Percentiles rank a stretch among this genome's conserved stretches.
Evolutionary conservation across 352 stramenopile genomes (phyloP).

Genomic region (Pythium biforme): DNA sequence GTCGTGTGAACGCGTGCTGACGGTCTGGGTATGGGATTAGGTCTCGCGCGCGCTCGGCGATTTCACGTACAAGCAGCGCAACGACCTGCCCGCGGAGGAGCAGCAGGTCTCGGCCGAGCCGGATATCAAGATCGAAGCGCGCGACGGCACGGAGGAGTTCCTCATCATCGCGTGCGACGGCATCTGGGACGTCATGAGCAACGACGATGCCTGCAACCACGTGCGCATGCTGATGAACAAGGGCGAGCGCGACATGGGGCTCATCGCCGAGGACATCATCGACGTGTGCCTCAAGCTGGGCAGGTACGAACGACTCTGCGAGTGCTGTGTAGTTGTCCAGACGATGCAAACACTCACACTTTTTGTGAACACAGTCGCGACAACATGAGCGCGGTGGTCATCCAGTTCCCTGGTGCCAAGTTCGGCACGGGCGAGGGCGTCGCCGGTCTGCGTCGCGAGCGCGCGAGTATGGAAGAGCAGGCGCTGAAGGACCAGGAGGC

Average conservation of each 20-base stretch:
- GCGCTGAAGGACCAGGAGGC: constrained; percentile 35
- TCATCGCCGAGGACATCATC: constrained; percentile 81
- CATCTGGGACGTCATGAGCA: constrained; percentile 93
- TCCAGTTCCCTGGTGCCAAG: constrained; percentile 74
- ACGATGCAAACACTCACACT: no score
- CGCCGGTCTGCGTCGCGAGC: constrained; percentile 52
- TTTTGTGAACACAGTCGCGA: constrained; percentile 39
- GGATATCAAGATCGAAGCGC: constrained; percentile 80
- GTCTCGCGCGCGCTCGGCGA: constrained; percentile 78
- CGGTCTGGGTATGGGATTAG: constrained; percentile 14
- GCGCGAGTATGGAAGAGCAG: constrained; percentile 44
- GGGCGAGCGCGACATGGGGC: constrained; percentile 60
- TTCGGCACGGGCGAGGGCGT: constrained; percentile 65
- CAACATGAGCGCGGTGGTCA: constrained; percentile 84
- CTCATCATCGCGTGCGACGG: constrained; percentile 91
- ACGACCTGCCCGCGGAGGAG: constrained; percentile 52
- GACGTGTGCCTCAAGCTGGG: constrained; percentile 70
- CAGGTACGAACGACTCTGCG: constrained; percentile 45
- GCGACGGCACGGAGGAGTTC: constrained; percentile 88
- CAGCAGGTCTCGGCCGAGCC: constrained; percentile 88
- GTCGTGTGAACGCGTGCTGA: neutral
- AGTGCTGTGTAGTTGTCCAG: neutral
- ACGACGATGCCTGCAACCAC: constrained; percentile 87
- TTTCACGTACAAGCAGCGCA: constrained; percentile 77
- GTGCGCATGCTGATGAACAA: constrained; percentile 74